phyloP scores from a whole-genome alignment of 106 monocot genomes.

The Acanthochlamys bracteata region DNA sequence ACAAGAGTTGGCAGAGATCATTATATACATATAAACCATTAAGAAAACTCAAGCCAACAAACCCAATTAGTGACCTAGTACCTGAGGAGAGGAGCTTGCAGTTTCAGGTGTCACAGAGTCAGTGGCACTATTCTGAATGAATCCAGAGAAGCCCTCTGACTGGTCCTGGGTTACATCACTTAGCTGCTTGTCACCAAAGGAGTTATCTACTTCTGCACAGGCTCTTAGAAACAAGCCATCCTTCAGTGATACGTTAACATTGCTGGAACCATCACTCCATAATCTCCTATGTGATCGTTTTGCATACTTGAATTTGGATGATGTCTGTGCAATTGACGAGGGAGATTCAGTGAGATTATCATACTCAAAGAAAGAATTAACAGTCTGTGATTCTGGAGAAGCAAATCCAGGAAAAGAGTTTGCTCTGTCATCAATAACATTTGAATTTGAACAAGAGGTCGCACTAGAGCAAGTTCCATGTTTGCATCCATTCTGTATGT shows the following conservation, averaged over 20 bases:
- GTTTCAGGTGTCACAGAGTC: slow-evolving; percentile 5
- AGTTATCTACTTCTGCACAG: slow-evolving; percentile 12
- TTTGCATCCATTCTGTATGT: slow-evolving; percentile 41
- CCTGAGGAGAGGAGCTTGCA: slow-evolving; percentile 50
- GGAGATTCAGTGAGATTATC: slow-evolving; percentile 42
- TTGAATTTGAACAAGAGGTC: slow-evolving; percentile 21
- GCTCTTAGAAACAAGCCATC: slow-evolving; percentile 53
- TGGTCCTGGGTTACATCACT: slow-evolving; percentile 13
- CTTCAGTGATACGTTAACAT: slow-evolving; percentile 71
- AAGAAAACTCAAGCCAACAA: not conserved
- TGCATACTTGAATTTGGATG: slow-evolving; percentile 20
- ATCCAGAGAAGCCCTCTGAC: slow-evolving; percentile 46
- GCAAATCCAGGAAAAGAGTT: slow-evolving; percentile 23
- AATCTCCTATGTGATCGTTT: slow-evolving; percentile 48
- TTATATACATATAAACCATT: too few relatives aligned
- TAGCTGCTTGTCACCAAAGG: slow-evolving; percentile 4
- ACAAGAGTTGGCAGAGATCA: too few relatives aligned
- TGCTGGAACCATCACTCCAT: slow-evolving; percentile 40
- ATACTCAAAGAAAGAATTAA: slow-evolving; percentile 55
- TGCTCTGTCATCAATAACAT: slow-evolving; percentile 16
- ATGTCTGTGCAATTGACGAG: slow-evolving; percentile 28
- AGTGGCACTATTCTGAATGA: slow-evolving; percentile 19
- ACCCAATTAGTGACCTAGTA: not conserved
- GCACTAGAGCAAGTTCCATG: slow-evolving; percentile 38
- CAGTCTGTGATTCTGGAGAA: slow-evolving; percentile 69